Evolutionary conservation across 306 rosid species (phyloP).

Genomic region (Fragaria vesca): DNA sequence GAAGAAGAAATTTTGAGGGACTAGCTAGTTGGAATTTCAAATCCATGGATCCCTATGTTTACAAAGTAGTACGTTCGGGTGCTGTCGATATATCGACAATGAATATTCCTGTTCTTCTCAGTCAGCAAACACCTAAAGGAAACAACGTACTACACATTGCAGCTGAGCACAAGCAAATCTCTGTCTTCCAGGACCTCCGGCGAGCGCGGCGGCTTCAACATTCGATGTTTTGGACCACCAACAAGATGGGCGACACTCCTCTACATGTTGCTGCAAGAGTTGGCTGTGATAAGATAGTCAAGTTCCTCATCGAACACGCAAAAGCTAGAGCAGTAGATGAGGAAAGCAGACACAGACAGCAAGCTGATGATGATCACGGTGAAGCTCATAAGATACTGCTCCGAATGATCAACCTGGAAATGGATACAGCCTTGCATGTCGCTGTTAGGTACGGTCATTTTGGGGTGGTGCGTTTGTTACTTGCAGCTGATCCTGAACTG

Average conservation of each 20-base stretch:
- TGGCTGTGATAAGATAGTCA: not conserved
- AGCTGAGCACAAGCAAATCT: not conserved
- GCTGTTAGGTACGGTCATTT: not conserved
- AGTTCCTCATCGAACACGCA: not conserved
- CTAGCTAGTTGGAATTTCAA: too few relatives aligned
- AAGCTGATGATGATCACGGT: too few relatives aligned
- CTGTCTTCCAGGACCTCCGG: not conserved
- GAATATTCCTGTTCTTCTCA: too few relatives aligned
- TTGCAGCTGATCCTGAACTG: not conserved
- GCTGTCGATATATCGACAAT: too few relatives aligned
- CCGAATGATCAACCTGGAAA: not conserved
- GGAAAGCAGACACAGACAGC: too few relatives aligned
- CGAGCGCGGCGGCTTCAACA: too few relatives aligned
- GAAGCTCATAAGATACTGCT: not conserved
- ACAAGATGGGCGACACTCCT: constrained; percentile 22
- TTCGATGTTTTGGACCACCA: not conserved
- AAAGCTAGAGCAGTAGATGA: not conserved
- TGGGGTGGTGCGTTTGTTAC: not conserved
- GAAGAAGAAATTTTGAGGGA: too few relatives aligned
- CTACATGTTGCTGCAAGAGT: constrained; percentile 1
- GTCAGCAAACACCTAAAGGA: not conserved
- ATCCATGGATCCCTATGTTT: too few relatives aligned
- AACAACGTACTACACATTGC: not conserved
- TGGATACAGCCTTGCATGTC: constrained; percentile 10
- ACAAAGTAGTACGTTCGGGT: too few relatives aligned